Evolutionary conservation across 441 rosid genomes (phyloP).

Genomic region (Hura crepitans): DNA sequence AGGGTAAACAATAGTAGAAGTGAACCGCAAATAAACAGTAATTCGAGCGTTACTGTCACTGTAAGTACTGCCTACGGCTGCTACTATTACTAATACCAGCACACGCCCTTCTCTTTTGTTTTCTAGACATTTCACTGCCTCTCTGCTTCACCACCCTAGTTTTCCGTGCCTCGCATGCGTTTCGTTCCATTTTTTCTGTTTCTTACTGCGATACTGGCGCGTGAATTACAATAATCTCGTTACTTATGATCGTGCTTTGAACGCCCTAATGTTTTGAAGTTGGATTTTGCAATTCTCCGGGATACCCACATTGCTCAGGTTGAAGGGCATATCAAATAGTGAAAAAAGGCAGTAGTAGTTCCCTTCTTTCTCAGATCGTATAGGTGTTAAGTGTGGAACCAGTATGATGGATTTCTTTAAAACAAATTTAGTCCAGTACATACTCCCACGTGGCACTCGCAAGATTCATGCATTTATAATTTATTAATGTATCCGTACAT

Average conservation of each 20-base stretch:
- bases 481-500: too few species aligned
- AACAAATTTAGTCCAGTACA: too few species aligned
- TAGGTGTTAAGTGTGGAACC: neutral
- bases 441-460: too few species aligned
- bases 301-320: neutral
- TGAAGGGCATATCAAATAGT: conserved; percentile 5
- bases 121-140: neutral
- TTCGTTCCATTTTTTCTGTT: neutral
- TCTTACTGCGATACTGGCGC: neutral
- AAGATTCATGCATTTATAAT: too few species aligned
- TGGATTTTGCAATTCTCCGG: neutral
- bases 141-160: neutral
- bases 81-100: too few species aligned
- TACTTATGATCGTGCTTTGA: neutral
- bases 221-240: neutral
- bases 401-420: too few species aligned
- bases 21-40: too few species aligned
- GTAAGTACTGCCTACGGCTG: too few species aligned
- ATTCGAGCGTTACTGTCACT: too few species aligned
- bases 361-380: neutral
- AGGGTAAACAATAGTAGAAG: too few species aligned
- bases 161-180: conserved; percentile 12
- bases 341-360: conserved; percentile 7
- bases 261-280: neutral
- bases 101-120: neutral